Evolutionary conservation across 1,284 basidiomycete species (phyloP).

Genomic region (Ustilago trichophora): DNA sequence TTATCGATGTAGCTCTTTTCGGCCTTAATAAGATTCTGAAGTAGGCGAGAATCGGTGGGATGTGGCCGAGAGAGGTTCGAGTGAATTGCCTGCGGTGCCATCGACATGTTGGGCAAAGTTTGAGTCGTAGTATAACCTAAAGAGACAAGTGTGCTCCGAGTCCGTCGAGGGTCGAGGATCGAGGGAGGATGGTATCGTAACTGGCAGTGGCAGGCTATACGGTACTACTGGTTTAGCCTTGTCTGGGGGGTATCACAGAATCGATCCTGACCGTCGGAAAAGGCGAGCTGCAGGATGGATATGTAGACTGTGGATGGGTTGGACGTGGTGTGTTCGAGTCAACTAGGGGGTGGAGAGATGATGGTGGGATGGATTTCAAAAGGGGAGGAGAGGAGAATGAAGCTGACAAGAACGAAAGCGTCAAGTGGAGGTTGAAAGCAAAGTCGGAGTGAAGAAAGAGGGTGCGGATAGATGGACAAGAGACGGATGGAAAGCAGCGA

Average conservation of each 20-base stretch:
- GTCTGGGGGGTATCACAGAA: conserved; percentile 4
- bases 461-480: too few species aligned
- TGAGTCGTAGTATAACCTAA: neutral
- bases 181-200: too few species aligned
- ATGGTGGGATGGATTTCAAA: too few species aligned
- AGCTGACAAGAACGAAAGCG: too few species aligned
- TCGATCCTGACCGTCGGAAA: neutral
- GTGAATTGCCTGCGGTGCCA: conserved; percentile 48
- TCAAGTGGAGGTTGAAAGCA: neutral
- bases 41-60: conserved; percentile 66
- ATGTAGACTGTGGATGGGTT: conserved; percentile 1
- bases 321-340: neutral
- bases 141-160: neutral
- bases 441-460: neutral
- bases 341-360: neutral
- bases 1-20: conserved; percentile 66
- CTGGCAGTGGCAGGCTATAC: too few species aligned
- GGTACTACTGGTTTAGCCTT: too few species aligned
- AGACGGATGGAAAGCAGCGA: neutral
- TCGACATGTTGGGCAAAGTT: conserved; percentile 38
- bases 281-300: neutral
- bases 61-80: conserved; percentile 59
- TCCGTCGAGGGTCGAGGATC: neutral
- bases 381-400: too few species aligned
- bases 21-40: conserved; percentile 67